Percentiles rank a stretch among this genome's conserved stretches.
Conservation (phyloP, 345 rosid species). For the Lagerstroemia speciosa region DNA sequence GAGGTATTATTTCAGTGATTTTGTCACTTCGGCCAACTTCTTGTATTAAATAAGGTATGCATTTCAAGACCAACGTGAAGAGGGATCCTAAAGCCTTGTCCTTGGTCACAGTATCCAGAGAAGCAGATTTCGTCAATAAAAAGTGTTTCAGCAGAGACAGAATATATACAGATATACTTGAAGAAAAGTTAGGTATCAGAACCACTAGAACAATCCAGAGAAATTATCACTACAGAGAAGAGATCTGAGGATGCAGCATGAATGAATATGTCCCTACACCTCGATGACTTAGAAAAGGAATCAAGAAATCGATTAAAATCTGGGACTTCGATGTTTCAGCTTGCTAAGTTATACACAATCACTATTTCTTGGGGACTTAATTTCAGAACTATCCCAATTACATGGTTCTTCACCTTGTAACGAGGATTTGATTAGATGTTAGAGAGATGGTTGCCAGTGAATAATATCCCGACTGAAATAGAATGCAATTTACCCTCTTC, state of each 20-base stretch:
- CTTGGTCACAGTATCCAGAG: slow-evolving; percentile 85
- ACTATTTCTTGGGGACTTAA: neutral
- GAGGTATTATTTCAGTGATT: slow-evolving; percentile 96
- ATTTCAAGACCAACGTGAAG: slow-evolving; percentile 85
- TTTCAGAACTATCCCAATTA: neutral
- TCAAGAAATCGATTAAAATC: too few species aligned
- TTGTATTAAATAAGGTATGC: slow-evolving; percentile 91
- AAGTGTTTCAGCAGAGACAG: slow-evolving; percentile 13
- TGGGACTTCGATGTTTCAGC: too few species aligned
- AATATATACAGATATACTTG: neutral
- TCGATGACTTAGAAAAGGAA: too few species aligned
- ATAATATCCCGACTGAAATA: neutral
- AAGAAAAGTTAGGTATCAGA: neutral
- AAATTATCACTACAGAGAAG: neutral
- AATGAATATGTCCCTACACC: neutral
- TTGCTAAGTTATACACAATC: too few species aligned
- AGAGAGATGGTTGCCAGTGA: neutral
- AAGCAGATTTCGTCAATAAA: slow-evolving; percentile 8
- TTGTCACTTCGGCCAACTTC: slow-evolving; percentile 98
- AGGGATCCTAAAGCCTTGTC: slow-evolving; percentile 96
- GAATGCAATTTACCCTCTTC: neutral
- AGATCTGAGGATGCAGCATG: neutral
- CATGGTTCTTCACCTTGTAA: neutral
- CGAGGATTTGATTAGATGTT: neutral
- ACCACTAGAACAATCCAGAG: neutral